Conservation (phyloP, 108 stramenopile species). For the Cyclotella choctawhatcheeana region DNA sequence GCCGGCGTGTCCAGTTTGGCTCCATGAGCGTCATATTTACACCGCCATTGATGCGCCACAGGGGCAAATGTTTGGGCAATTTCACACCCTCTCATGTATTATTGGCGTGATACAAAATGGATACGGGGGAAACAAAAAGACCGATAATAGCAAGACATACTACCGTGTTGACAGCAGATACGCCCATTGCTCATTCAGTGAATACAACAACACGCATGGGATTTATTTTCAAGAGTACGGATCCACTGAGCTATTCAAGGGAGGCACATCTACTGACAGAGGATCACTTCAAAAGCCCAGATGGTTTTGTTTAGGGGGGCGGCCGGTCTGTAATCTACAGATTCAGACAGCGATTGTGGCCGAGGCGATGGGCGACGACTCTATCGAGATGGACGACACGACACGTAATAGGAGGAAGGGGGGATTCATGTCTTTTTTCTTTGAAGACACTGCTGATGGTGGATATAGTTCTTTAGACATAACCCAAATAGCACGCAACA, state of each 20-base stretch:
- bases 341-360: background rate
- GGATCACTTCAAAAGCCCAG: background rate
- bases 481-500: background rate
- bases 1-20: background rate
- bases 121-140: background rate
- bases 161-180: background rate
- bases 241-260: background rate
- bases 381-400: background rate
- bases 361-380: background rate
- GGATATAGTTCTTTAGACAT: background rate
- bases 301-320: background rate
- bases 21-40: background rate
- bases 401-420: background rate
- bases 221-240: background rate
- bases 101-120: background rate
- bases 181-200: background rate
- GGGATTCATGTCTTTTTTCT: background rate
- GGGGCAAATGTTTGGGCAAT: background rate
- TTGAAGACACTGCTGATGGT: background rate
- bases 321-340: background rate
- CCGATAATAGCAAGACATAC: too few relatives aligned
- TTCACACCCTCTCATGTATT: background rate
- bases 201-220: background rate
- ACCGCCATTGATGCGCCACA: background rate
- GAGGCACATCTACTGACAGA: background rate